These are phyloP conservation scores for Furcasterigmium sp. DNA, from an alignment of 2,329 filamentous ascomycete genomes.

Conservation along the genomic window DNA sequence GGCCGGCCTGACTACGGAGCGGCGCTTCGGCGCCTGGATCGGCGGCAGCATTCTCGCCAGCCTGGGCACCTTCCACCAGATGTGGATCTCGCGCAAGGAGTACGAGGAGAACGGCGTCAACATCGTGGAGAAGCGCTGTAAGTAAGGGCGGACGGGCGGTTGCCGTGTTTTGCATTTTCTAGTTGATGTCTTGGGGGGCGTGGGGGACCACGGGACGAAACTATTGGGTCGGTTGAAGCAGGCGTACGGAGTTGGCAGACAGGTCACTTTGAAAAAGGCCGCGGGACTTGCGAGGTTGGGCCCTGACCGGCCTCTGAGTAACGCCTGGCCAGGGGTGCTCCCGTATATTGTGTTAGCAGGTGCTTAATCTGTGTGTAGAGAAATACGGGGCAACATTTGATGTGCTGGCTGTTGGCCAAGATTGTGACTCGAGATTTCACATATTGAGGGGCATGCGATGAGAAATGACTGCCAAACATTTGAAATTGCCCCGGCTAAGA, in stretches of 20 bases:
- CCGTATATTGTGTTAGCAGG: no score
- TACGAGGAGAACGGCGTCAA: slow-evolving; percentile 90
- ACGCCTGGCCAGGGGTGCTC: no score
- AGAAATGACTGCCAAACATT: no score
- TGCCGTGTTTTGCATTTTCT: background rate
- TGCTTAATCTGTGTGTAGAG: no score
- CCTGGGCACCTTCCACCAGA: slow-evolving; percentile 96
- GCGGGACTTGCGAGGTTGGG: background rate
- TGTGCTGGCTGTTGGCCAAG: no score
- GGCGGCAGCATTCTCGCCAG: slow-evolving; percentile 94
- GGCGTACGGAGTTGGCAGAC: slow-evolving; percentile 4
- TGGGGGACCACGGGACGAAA: background rate
- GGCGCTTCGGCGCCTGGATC: slow-evolving; percentile 92
- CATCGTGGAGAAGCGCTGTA: slow-evolving; percentile 95
- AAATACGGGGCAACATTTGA: no score
- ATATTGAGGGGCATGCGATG: no score
- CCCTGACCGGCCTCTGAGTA: no score
- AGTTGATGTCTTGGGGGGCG: background rate
- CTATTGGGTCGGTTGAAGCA: slow-evolving; percentile 1
- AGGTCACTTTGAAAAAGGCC: background rate
- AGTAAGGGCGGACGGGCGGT: slow-evolving; percentile 41
- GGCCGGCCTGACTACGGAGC: slow-evolving; percentile 77
- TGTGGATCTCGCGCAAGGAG: slow-evolving; percentile 98
- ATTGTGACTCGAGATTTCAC: no score
- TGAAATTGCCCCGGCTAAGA: no score